phyloP scores from a whole-genome alignment of 305 asterid genomes.

The Plantago coronopus region DNA sequence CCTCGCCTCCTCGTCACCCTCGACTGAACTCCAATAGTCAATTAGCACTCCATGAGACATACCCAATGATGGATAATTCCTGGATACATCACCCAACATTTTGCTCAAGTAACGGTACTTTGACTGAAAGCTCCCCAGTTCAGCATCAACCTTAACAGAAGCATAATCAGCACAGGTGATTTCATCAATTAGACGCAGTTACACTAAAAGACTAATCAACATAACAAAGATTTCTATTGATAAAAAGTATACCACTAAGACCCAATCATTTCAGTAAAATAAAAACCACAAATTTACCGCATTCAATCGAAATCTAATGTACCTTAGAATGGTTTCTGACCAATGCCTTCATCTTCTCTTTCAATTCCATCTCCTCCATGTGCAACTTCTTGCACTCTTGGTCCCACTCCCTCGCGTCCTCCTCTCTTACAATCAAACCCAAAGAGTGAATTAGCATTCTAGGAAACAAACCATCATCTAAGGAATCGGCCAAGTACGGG shows the following conservation, averaged over 20 bases:
- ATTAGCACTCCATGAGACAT: constrained; percentile 13
- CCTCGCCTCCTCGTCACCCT: constrained; percentile 33
- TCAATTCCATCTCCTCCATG: constrained; percentile 33
- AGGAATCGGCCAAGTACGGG: constrained; percentile 30
- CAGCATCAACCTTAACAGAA: not conserved
- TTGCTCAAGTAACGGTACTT: constrained; percentile 32
- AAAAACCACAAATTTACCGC: too few species aligned
- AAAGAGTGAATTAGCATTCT: constrained; percentile 27
- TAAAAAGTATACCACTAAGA: too few species aligned
- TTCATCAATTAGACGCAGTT: too few species aligned
- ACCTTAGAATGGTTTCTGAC: constrained; percentile 27
- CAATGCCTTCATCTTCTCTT: constrained; percentile 32
- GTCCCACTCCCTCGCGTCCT: constrained; percentile 45
- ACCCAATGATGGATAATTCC: constrained; percentile 16
- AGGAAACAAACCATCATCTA: constrained; percentile 7
- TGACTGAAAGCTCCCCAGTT: constrained; percentile 21
- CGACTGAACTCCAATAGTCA: constrained; percentile 35
- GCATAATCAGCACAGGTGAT: too few species aligned
- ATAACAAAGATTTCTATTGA: too few species aligned
- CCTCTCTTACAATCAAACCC: constrained; percentile 27
- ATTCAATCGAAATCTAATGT: too few species aligned
- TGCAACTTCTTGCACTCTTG: constrained; percentile 49
- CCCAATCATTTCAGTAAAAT: too few species aligned
- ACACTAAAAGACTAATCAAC: too few species aligned
- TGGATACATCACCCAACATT: constrained; percentile 22